These are phyloP conservation scores for Kokia cookei DNA, from an alignment of 441 rosid species.

Conservation along the genomic window DNA sequence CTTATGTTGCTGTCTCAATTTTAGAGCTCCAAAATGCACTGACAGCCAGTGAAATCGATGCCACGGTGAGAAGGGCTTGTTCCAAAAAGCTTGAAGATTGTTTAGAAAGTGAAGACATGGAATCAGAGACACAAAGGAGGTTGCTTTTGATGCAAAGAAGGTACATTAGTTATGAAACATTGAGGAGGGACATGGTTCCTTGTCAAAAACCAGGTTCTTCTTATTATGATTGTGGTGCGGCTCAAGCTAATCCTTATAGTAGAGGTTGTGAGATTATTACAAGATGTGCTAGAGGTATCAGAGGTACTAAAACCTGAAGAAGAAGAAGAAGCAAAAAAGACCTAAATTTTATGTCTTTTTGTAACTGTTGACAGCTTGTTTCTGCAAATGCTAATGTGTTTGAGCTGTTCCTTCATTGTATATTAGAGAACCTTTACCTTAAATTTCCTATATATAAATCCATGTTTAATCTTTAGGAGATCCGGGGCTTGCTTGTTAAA, in stretches of 20 bases:
- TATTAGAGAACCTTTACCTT: not conserved
- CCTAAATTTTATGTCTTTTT: not conserved
- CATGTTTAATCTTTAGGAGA: slow-evolving; percentile 7
- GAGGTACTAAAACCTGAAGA: slow-evolving; percentile 23
- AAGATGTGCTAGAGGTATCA: slow-evolving; percentile 63
- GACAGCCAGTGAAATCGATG: slow-evolving; percentile 32
- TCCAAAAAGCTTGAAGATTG: slow-evolving; percentile 35
- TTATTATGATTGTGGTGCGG: slow-evolving; percentile 68
- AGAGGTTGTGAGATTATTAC: slow-evolving; percentile 77
- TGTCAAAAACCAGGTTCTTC: slow-evolving; percentile 84
- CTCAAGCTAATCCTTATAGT: slow-evolving; percentile 53
- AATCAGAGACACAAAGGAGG: slow-evolving; percentile 70
- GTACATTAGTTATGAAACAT: slow-evolving; percentile 83
- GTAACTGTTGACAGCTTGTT: not conserved
- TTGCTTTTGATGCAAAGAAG: slow-evolving; percentile 44
- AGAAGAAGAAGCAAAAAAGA: not conserved
- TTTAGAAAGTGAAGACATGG: slow-evolving; percentile 58
- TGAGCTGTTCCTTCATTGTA: slow-evolving; percentile 9
- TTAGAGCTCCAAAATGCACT: slow-evolving; percentile 21
- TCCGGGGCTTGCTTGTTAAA: slow-evolving; percentile 3
- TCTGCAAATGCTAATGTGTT: slow-evolving; percentile 17
- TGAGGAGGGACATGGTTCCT: slow-evolving; percentile 82
- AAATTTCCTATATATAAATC: slow-evolving; percentile 10
- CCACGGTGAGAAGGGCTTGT: slow-evolving; percentile 28
- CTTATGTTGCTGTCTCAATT: slow-evolving; percentile 34